Evolutionary conservation across 1,139 yeast genomes (phyloP).

Genomic region (Magnusiomyces paraingens): DNA sequence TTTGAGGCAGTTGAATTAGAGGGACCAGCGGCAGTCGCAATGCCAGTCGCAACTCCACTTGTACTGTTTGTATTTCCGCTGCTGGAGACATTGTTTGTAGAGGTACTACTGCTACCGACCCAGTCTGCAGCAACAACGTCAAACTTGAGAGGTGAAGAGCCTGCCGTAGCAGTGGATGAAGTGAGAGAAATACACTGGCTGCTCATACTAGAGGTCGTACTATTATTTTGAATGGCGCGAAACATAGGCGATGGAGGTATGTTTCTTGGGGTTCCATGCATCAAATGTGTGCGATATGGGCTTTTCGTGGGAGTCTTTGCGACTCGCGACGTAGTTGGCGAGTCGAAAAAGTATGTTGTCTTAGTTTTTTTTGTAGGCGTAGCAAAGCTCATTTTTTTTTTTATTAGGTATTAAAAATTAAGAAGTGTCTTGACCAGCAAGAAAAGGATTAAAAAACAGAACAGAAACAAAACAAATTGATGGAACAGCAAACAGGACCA

Average conservation of each 20-base stretch:
- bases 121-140: constrained; percentile 38
- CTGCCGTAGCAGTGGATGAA: constrained; percentile 20
- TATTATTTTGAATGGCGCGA: constrained; percentile 16
- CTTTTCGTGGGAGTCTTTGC: constrained; percentile 14
- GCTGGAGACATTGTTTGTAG: constrained; percentile 20
- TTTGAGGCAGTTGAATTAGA: neutral
- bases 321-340: constrained; percentile 21
- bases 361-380: constrained; percentile 26
- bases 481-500: neutral
- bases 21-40: neutral
- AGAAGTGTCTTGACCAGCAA: constrained; percentile 11
- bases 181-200: constrained; percentile 17
- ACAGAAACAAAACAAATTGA: neutral
- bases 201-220: constrained; percentile 13
- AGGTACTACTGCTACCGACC: constrained; percentile 17
- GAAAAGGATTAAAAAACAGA: neutral
- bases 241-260: constrained; percentile 14
- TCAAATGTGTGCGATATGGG: constrained; percentile 6
- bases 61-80: constrained; percentile 17
- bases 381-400: constrained; percentile 23
- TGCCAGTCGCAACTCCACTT: constrained; percentile 15
- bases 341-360: constrained; percentile 23
- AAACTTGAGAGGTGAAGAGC: constrained; percentile 41
- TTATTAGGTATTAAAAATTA: constrained; percentile 2
- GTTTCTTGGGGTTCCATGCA: constrained; percentile 10